Base-by-base conservation (phyloP, 768 basidiomycete species). In the Gautieria morchelliformis region DNA sequence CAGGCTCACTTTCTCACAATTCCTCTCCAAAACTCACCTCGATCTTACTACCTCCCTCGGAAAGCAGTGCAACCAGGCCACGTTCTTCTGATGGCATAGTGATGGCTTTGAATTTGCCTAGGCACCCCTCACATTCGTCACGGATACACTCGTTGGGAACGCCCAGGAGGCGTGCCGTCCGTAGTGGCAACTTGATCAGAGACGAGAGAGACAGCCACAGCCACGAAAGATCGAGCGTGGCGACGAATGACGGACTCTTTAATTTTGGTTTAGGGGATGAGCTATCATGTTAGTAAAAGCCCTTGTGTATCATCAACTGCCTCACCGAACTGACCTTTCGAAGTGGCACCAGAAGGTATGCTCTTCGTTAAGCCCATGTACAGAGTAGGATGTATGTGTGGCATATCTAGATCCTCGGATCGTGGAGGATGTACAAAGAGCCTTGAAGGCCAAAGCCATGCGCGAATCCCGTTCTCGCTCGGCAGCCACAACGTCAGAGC, bases 351-450 rank as follows among this genome's bases (percentile, higher is more conserved):
- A 17, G 47, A 57, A 57, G 56, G 56, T 57, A 57, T 49, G 24
- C 51, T 40, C 20, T 35, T 9, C 19, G 19, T 39, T 52, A 19
- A 19, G 22, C 32, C 6, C 24, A 49, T 10, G 32, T 17, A 8
- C 48, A 24, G 24, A 46, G 19, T 46, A n/a, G 24, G 17, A 20
- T 27, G 45, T 46, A 49, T 49, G 27, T 30, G 9, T 52, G 19
- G 47, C 19, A 35, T 48, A 19, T 35, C 41, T 64, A 91, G 88
- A 91, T 71, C 85, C 88, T n/a, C 77, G 77, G 62, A 84, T 91
- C 60, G 67, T 90, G 53, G 87, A 85, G 66, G 89, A 90, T 60
- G 86, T 91, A 6, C 85, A 89, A 62, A 80, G 82, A 53, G 88
- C 86, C 5, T 65, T 91, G 32, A 81, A 79, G 57, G 70, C 87